These are phyloP conservation scores for Nicotiana benthamiana DNA, from an alignment of 257 asterid species.

Conservation along the genomic window DNA sequence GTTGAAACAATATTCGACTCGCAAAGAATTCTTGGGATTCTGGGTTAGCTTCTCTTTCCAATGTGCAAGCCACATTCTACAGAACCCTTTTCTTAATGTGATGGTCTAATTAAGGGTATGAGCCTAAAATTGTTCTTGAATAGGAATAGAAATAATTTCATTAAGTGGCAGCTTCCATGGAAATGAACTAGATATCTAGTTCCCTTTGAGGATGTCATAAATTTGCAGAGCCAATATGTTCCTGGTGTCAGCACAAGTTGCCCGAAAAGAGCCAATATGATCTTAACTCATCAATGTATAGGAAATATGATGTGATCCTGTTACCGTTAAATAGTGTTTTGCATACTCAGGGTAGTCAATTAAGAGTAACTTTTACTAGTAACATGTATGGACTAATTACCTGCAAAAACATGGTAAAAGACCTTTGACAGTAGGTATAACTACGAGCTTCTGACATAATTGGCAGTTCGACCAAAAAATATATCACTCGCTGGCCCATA, in stretches of 20 bases:
- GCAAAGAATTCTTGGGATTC: not conserved
- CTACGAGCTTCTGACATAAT: too few species aligned
- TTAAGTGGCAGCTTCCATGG: not conserved
- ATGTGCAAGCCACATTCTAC: not conserved
- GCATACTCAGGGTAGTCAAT: too few species aligned
- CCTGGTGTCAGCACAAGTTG: slow-evolving; percentile 42
- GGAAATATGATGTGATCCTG: too few species aligned
- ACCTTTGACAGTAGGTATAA: too few species aligned
- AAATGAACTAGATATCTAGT: slow-evolving; percentile 15
- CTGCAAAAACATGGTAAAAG: too few species aligned
- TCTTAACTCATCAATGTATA: too few species aligned
- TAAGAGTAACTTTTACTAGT: too few species aligned
- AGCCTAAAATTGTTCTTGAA: not conserved
- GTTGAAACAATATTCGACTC: not conserved
- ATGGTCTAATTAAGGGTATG: not conserved
- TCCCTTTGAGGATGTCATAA: slow-evolving; percentile 58
- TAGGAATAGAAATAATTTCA: not conserved
- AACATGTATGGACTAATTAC: too few species aligned
- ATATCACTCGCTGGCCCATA: too few species aligned
- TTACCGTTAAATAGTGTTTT: too few species aligned
- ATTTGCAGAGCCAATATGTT: slow-evolving; percentile 55
- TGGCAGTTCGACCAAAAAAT: too few species aligned
- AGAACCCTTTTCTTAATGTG: not conserved
- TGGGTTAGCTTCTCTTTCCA: not conserved
- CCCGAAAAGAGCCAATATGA: slow-evolving; percentile 33